phyloP scores from a whole-genome alignment of 176 grass and related monocot genomes.

The Eragrostis nindensis region DNA sequence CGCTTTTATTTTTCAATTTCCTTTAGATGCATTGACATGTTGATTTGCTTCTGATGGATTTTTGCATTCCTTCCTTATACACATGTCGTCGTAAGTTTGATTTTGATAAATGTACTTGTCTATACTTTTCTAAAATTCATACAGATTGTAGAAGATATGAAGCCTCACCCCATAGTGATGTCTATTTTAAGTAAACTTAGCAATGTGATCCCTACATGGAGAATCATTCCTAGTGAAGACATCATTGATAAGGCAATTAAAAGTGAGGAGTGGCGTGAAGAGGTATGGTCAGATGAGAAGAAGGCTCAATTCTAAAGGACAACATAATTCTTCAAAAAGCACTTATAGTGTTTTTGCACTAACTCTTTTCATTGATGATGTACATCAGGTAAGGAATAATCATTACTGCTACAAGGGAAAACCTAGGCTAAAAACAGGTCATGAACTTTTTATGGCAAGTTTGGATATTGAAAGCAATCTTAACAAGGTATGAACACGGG shows the following conservation, averaged over 20 bases:
- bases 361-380: not conserved
- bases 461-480: conserved; percentile 72
- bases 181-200: conserved; percentile 50
- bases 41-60: not conserved
- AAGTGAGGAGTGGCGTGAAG: conserved; percentile 43
- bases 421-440: conserved; percentile 61
- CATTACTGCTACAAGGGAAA: conserved; percentile 74
- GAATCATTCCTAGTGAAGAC: conserved; percentile 59
- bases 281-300: conserved; percentile 42
- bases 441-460: conserved; percentile 60
- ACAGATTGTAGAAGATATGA: conserved; percentile 73
- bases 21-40: not conserved
- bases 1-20: not conserved
- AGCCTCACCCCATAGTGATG: conserved; percentile 58
- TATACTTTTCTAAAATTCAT: not conserved
- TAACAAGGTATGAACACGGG: conserved; percentile 47
- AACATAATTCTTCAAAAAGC: not conserved
- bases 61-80: not conserved
- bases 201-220: conserved; percentile 67
- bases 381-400: conserved; percentile 61
- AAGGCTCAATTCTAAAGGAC: not conserved
- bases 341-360: not conserved
- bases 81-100: not conserved
- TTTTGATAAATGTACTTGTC: not conserved
- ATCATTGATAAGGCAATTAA: conserved; percentile 69